phyloP scores from a whole-genome alignment of 2,329 filamentous ascomycete species.

The Sphaerulina populicola region DNA sequence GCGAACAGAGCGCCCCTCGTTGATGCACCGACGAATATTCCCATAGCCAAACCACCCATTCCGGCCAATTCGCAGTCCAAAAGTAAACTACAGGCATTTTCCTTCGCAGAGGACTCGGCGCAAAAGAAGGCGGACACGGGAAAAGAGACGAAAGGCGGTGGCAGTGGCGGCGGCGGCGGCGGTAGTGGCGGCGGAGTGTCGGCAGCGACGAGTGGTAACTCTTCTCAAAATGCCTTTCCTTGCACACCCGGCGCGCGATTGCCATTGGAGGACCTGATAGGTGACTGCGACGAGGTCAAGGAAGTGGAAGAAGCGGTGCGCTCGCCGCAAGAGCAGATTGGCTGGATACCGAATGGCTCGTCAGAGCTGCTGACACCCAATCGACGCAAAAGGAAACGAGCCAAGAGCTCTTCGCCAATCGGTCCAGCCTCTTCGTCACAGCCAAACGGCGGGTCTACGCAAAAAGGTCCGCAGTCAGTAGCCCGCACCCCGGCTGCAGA shows the following conservation, averaged over 20 bases:
- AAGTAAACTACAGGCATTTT: constrained; percentile 49
- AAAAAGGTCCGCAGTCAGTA: constrained; percentile 15
- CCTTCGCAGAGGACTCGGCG: constrained; percentile 35
- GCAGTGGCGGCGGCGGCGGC: neutral
- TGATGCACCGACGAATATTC: constrained; percentile 22
- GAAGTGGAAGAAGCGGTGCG: constrained; percentile 40
- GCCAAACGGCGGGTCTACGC: constrained; percentile 32
- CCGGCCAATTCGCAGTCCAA: constrained; percentile 47
- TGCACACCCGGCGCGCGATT: constrained; percentile 53
- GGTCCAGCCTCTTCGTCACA: constrained; percentile 34
- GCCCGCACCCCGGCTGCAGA: constrained; percentile 40
- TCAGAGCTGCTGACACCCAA: constrained; percentile 37
- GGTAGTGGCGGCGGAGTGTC: neutral
- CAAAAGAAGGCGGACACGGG: constrained; percentile 40
- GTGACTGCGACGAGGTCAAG: constrained; percentile 50
- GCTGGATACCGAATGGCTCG: constrained; percentile 48
- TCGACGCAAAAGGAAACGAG: constrained; percentile 37
- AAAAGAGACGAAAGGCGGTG: neutral
- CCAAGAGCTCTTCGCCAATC: constrained; percentile 40
- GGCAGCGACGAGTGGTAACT: constrained; percentile 19
- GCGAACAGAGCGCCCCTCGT: constrained; percentile 16
- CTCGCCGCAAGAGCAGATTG: constrained; percentile 54
- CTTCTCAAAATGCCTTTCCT: constrained; percentile 37
- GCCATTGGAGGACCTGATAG: constrained; percentile 53
- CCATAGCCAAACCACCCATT: constrained; percentile 36